phyloP scores from a whole-genome alignment of 1,139 yeast genomes.

The Sugiyamaella grinbergsii region DNA sequence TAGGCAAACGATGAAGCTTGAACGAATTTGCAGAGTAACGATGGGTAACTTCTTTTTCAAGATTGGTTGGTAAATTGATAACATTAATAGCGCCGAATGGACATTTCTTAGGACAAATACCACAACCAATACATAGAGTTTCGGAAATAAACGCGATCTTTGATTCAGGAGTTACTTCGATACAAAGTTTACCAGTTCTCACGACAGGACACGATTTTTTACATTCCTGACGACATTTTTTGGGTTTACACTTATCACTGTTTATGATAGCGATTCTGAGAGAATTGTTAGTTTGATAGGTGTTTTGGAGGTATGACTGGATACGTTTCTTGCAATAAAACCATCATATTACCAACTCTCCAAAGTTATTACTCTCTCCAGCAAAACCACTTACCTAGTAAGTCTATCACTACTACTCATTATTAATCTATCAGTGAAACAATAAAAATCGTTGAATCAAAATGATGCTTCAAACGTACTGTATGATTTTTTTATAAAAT shows the following conservation, averaged over 20 bases:
- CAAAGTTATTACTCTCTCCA: not conserved
- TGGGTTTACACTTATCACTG: conserved; percentile 93
- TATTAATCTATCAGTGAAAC: not conserved
- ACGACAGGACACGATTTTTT: conserved; percentile 96
- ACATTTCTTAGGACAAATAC: conserved; percentile 98
- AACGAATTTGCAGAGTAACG: conserved; percentile 97
- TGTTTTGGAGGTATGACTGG: not conserved
- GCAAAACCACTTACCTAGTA: conserved; percentile 16
- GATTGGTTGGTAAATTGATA: conserved; percentile 92
- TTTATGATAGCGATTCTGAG: conserved; percentile 85
- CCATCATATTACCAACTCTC: not conserved
- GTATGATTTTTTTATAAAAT: too few species aligned
- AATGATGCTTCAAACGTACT: not conserved
- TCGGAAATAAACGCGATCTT: conserved; percentile 97
- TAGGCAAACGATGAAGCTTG: conserved; percentile 94
- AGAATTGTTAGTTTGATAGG: conserved; percentile 6
- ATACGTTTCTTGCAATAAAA: not conserved
- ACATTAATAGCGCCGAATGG: conserved; percentile 96
- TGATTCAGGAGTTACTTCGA: conserved; percentile 87
- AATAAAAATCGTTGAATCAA: not conserved
- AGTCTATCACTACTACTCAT: conserved; percentile 26
- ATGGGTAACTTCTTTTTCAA: conserved; percentile 90
- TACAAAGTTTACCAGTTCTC: conserved; percentile 95
- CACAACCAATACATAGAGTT: conserved; percentile 95
- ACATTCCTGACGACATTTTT: conserved; percentile 98